Evolutionary conservation across 345 rosid genomes (phyloP).

Genomic region (Syzygium oleosum): DNA sequence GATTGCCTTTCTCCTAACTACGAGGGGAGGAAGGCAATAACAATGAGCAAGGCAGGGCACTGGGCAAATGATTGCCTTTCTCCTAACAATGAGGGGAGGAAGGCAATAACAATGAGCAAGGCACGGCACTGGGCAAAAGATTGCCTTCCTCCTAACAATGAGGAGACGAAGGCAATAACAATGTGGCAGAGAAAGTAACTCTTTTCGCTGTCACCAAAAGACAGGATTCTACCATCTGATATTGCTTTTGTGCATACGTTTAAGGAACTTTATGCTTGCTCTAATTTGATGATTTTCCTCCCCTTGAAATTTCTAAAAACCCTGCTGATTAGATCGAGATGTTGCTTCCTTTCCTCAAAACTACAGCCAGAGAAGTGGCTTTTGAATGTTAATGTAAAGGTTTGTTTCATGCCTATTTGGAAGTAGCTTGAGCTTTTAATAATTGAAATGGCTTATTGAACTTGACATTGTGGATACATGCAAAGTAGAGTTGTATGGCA

Average conservation of each 20-base stretch:
- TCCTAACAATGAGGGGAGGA: neutral
- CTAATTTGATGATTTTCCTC: neutral
- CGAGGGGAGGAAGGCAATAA: neutral
- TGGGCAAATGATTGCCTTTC: constrained; percentile 21
- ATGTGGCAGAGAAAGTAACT: neutral
- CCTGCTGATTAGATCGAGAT: neutral
- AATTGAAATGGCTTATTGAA: neutral
- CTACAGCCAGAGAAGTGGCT: neutral
- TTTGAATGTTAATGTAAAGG: neutral
- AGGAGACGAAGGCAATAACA: neutral
- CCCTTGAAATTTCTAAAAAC: neutral
- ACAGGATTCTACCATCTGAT: neutral
- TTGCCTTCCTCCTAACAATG: constrained; percentile 20
- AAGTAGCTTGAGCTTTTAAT: neutral
- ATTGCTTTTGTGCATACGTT: neutral
- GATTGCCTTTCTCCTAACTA: constrained; percentile 11
- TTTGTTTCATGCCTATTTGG: neutral
- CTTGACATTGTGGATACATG: neutral
- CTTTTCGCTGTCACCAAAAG: neutral
- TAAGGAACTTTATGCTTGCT: neutral
- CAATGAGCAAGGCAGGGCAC: neutral
- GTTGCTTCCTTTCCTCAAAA: neutral
- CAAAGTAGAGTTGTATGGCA: neutral
- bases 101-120: constrained; percentile 7
- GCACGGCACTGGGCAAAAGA: constrained; percentile 55